Percentiles rank a stretch among this genome's conserved stretches.
Conservation (phyloP, 805 yeast genomes). For the Cyberlindnera bimundalis region DNA sequence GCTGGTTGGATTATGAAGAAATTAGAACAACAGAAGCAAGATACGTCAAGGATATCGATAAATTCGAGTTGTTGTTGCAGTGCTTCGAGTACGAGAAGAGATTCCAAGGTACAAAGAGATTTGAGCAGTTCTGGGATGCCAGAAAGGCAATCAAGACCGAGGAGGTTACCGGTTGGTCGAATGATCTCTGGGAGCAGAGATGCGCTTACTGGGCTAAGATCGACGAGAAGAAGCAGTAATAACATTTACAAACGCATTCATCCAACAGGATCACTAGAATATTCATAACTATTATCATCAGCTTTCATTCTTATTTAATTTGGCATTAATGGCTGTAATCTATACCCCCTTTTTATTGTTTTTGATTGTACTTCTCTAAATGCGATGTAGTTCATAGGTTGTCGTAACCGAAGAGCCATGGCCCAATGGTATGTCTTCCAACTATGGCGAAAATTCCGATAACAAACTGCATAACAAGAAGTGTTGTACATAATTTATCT, state of each 20-base stretch:
- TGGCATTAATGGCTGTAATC: neutral
- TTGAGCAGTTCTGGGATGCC: conserved; percentile 69
- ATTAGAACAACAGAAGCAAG: conserved; percentile 78
- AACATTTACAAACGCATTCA: neutral
- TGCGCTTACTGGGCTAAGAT: conserved; percentile 34
- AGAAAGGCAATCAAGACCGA: conserved; percentile 59
- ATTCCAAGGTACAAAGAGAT: conserved; percentile 51
- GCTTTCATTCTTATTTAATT: neutral
- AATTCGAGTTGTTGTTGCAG: conserved; percentile 80
- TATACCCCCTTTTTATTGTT: conserved; percentile 4
- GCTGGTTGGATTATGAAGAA: conserved; percentile 89
- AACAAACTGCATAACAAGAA: conserved; percentile 59
- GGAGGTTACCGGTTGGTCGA: conserved; percentile 69
- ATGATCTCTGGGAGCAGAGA: conserved; percentile 50
- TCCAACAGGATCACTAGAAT: neutral
- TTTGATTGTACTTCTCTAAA: too few relatives aligned
- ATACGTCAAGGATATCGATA: conserved; percentile 92
- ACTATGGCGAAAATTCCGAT: conserved; percentile 65
- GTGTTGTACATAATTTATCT: conserved; percentile 60
- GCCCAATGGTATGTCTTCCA: conserved; percentile 81
- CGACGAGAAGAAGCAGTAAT: conserved; percentile 12
- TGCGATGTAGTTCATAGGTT: conserved; percentile 64
- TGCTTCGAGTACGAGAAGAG: conserved; percentile 80
- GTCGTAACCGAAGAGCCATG: conserved; percentile 84
- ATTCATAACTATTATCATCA: neutral